Base-by-base conservation (phyloP, 2,329 filamentous ascomycete genomes). In the Pseudogymnoascus verrucosus region DNA sequence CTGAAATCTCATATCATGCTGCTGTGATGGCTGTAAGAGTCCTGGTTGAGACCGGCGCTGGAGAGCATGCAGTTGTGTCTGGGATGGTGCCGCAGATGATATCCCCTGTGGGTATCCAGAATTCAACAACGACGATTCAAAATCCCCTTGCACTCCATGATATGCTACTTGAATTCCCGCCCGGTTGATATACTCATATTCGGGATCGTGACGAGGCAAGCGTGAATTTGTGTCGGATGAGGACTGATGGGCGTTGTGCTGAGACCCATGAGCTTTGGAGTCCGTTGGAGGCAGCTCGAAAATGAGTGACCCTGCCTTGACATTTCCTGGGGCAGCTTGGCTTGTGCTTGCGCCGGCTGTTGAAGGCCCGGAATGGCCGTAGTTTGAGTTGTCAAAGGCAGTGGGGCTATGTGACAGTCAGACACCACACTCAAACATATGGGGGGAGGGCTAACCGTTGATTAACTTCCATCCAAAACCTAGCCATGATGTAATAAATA, bases 401-500 rank as follows among this genome's bases (percentile, higher is more conserved):
- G 47, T 57, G 7, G 47, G 47, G 26, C 47, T 57, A 11, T 57
- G 19, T 2, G 47, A 57, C 47, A 57, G 26, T 57, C 10, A 57
- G 19, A 19, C 19, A 19, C 19, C 19, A 19, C 19, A 19, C 19
- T 19, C 19, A 19, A 19, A 19, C 19, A 19, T 19, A 19, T 19
- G 19, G 19, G 19, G 19, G 19, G 19, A 19, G 19, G 19, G 2
- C 47, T 4, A 19, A 57, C 47, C 16, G n/a, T 19, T 5, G 4
- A 19, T 57, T 19, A 5, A 61, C 34, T 12, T 40, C 14, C 59
- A 61, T 21, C 16, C 34, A 16, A 28, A 61, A 61, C 59, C 59
- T 61, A 7, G 59, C 59, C 31, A 61, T 23, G 59, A 61, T 42
- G 12, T 42, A 61, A 16, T 37, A 37, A n/a, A 61, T 42, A 40